Conservation (phyloP, 2,329 filamentous ascomycete genomes). For the Xylaria sp. region DNA sequence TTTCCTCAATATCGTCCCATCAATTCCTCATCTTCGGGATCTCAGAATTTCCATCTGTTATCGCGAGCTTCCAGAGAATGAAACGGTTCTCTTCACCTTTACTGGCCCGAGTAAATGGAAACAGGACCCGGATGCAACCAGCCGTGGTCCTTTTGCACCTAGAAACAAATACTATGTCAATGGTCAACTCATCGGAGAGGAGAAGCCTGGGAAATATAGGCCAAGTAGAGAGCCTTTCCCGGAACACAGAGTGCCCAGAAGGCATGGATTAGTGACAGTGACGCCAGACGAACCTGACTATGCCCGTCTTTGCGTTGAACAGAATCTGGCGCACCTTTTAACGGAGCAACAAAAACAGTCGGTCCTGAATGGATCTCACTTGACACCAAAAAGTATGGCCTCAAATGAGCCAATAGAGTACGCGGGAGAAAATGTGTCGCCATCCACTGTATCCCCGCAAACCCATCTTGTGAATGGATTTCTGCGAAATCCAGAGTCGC, state of each 20-base stretch:
- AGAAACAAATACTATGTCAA: slow-evolving; percentile 69
- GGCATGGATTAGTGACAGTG: slow-evolving; percentile 63
- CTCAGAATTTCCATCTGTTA: slow-evolving; percentile 69
- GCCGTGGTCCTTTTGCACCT: slow-evolving; percentile 66
- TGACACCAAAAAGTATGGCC: slow-evolving; percentile 58
- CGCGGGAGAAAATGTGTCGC: slow-evolving; percentile 42
- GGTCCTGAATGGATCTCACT: slow-evolving; percentile 60
- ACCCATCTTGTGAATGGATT: slow-evolving; percentile 44
- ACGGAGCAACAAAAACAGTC: slow-evolving; percentile 58
- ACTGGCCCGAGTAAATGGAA: slow-evolving; percentile 66
- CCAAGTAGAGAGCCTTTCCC: slow-evolving; percentile 66
- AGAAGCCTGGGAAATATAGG: slow-evolving; percentile 58
- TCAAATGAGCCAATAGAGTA: slow-evolving; percentile 48
- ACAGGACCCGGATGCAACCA: slow-evolving; percentile 65
- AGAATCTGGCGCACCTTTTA: slow-evolving; percentile 67
- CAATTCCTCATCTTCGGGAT: slow-evolving; percentile 67
- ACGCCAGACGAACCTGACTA: slow-evolving; percentile 69
- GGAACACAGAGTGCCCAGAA: slow-evolving; percentile 65
- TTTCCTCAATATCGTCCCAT: slow-evolving; percentile 68
- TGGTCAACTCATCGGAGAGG: slow-evolving; percentile 64
- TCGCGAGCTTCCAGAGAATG: slow-evolving; percentile 66
- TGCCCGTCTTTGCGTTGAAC: slow-evolving; percentile 64
- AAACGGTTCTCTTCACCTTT: slow-evolving; percentile 58
- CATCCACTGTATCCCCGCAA: slow-evolving; percentile 42
- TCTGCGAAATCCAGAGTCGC: slow-evolving; percentile 41